These are phyloP conservation scores for Gossypium trilobum DNA, from an alignment of 441 rosid species.

Conservation along the genomic window DNA sequence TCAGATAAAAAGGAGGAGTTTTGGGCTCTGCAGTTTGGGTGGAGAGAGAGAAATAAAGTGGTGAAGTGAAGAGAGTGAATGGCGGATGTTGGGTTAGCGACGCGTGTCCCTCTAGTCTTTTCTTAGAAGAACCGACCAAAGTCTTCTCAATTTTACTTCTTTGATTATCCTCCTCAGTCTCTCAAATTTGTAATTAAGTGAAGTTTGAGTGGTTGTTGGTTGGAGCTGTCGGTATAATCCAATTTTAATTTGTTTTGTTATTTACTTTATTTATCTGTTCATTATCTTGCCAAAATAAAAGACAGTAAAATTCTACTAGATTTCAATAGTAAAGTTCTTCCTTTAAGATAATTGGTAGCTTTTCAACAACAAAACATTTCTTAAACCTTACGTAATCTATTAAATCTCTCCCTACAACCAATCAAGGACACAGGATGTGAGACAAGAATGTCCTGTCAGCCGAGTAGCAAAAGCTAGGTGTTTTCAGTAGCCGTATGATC, in stretches of 20 bases:
- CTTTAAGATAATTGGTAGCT: background rate
- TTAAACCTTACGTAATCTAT: background rate
- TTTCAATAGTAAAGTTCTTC: background rate
- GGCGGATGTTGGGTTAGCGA: constrained; percentile 12
- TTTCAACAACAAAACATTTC: background rate
- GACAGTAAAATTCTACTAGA: background rate
- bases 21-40: background rate
- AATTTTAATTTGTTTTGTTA: background rate
- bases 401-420: background rate
- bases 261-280: background rate
- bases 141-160: background rate
- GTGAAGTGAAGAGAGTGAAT: background rate
- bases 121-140: background rate
- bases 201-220: background rate
- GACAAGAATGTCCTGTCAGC: background rate
- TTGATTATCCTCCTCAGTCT: background rate
- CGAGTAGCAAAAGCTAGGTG: background rate
- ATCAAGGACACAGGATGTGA: background rate
- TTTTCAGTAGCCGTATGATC: background rate
- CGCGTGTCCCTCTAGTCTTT: constrained; percentile 23
- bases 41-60: background rate
- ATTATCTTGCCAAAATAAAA: background rate
- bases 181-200: background rate
- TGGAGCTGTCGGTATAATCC: background rate
- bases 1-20: background rate